These are phyloP conservation scores for Dactylella cylindrospora DNA, from an alignment of 2,329 filamentous ascomycete species.

Conservation along the genomic window DNA sequence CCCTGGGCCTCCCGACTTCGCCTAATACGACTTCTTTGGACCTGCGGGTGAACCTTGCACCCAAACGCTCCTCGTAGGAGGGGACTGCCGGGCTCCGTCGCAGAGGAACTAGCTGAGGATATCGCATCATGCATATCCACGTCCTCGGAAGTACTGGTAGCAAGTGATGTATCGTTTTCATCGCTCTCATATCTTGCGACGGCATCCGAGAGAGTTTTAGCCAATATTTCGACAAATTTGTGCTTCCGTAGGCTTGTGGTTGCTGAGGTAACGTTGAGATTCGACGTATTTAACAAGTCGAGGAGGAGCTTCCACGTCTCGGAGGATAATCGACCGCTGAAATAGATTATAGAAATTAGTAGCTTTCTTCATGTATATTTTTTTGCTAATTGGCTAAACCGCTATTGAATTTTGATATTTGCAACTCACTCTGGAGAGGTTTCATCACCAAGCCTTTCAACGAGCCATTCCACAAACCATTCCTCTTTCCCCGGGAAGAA, in stretches of 20 bases:
- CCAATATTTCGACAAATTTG: slow-evolving; percentile 34
- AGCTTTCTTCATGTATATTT: too few species aligned
- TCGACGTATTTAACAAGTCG: slow-evolving; percentile 15
- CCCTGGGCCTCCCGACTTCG: slow-evolving; percentile 15
- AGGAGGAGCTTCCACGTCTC: slow-evolving; percentile 26
- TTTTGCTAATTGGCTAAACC: background rate
- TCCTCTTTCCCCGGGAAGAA: slow-evolving; percentile 58
- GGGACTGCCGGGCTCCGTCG: slow-evolving; percentile 30
- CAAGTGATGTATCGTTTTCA: background rate
- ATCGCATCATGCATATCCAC: slow-evolving; percentile 30
- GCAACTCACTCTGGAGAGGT: slow-evolving; percentile 20
- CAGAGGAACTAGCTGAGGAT: slow-evolving; percentile 29
- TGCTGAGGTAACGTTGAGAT: slow-evolving; percentile 11
- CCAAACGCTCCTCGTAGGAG: slow-evolving; percentile 25
- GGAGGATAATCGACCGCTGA: slow-evolving; percentile 27
- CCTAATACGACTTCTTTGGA: slow-evolving; percentile 11
- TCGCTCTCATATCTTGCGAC: slow-evolving; percentile 14
- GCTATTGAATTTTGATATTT: background rate
- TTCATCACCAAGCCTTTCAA: slow-evolving; percentile 54
- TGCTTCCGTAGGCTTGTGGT: slow-evolving; percentile 22
- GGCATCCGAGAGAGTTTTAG: slow-evolving; percentile 29
- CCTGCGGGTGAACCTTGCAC: background rate
- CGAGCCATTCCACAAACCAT: slow-evolving; percentile 67
- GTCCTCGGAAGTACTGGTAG: slow-evolving; percentile 3
- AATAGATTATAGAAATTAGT: background rate